These are phyloP conservation scores for Oxytropis ochrocephala DNA, from an alignment of 306 rosid genomes.

Conservation along the genomic window DNA sequence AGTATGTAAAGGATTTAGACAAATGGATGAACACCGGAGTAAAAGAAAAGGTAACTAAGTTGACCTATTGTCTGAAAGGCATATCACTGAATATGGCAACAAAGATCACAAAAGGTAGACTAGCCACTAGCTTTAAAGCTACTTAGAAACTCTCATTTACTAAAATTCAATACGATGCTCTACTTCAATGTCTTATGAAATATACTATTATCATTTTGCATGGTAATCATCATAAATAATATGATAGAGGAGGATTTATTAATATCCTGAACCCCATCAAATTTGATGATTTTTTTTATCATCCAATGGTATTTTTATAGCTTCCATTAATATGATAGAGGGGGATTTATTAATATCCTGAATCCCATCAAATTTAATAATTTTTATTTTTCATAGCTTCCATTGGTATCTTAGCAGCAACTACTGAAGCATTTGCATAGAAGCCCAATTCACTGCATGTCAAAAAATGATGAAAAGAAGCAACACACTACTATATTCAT, in stretches of 20 bases:
- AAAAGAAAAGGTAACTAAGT: background rate
- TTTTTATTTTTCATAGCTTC: background rate
- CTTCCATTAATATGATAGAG: background rate
- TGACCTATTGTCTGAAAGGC: background rate
- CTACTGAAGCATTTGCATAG: background rate
- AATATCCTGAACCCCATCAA: conserved; percentile 1
- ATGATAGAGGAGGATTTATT: background rate
- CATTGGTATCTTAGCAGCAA: conserved; percentile 1
- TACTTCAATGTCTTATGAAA: background rate
- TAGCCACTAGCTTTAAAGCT: background rate
- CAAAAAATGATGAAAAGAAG: background rate
- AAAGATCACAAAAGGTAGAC: conserved; percentile 7
- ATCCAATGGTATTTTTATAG: too few relatives aligned
- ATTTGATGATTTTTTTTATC: background rate
- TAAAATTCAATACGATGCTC: background rate
- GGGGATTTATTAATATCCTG: background rate
- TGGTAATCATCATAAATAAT: background rate
- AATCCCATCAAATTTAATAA: background rate
- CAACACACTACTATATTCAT: background rate
- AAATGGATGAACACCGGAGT: background rate
- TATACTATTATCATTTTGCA: background rate
- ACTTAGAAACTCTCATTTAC: conserved; percentile 6
- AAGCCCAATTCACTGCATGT: background rate
- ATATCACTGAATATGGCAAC: background rate
- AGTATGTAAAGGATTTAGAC: background rate